Percentiles rank a stretch among this genome's conserved stretches.
Evolutionary conservation across 2,329 filamentous ascomycete genomes (phyloP).

Genomic region (Ilyonectria robusta): DNA sequence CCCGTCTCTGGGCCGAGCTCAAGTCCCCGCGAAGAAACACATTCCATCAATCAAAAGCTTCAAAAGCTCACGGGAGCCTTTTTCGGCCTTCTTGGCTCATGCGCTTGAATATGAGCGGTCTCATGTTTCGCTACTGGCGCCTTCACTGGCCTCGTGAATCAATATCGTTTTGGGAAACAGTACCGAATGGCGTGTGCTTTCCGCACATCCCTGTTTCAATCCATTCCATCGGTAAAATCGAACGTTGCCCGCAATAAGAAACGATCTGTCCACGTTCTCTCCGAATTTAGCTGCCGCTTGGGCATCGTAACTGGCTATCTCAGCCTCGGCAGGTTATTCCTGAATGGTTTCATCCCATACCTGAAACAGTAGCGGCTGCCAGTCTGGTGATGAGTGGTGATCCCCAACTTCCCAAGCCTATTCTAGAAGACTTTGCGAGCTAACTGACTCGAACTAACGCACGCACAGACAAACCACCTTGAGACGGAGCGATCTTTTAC

Average conservation of each 20-base stretch:
- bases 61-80: not conserved
- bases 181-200: not conserved
- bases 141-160: not conserved
- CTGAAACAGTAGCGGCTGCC: not conserved
- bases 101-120: not conserved
- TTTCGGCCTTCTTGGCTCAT: not conserved
- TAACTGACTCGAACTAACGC: not conserved
- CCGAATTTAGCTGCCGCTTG: not conserved
- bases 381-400: not conserved
- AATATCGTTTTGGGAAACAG: constrained; percentile 7
- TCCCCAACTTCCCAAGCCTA: not conserved
- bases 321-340: not conserved
- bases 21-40: not conserved
- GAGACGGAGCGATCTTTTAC: not conserved
- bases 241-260: not conserved
- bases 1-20: not conserved
- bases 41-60: not conserved
- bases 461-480: not conserved
- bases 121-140: not conserved
- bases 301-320: not conserved
- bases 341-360: not conserved
- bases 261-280: not conserved
- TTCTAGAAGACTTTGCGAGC: constrained; percentile 9
- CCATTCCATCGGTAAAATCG: not conserved
- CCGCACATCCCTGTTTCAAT: not conserved